Conservation (phyloP, 2,329 filamentous ascomycete genomes). For the Ophiocordyceps unilateralis region DNA sequence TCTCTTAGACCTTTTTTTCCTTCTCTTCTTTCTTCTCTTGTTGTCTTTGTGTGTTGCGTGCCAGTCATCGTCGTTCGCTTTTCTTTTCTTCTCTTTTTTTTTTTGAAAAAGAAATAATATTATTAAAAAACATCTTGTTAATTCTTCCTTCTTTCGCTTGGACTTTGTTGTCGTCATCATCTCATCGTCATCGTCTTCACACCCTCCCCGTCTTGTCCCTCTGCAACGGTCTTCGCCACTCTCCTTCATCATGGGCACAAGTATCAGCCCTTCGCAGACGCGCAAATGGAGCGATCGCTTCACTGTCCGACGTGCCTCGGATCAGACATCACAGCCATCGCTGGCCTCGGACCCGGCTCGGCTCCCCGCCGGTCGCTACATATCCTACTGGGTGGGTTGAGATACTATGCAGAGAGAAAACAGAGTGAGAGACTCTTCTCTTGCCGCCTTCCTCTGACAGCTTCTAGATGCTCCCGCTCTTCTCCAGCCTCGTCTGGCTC, state of each 20-base stretch:
- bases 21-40: neutral
- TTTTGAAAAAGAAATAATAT: too few relatives aligned
- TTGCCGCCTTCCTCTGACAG: neutral
- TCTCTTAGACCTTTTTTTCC: neutral
- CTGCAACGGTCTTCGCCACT: too few relatives aligned
- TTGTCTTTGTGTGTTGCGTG: too few relatives aligned
- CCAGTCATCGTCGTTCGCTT: too few relatives aligned
- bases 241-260: neutral
- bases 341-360: neutral
- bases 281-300: neutral
- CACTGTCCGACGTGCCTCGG: neutral
- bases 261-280: neutral
- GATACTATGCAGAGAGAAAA: too few relatives aligned
- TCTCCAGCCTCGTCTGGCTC: slow-evolving; percentile 49
- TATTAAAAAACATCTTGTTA: too few relatives aligned
- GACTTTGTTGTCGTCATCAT: too few relatives aligned
- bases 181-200: too few relatives aligned
- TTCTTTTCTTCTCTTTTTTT: neutral
- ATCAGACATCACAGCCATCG: neutral
- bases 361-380: slow-evolving; percentile 5
- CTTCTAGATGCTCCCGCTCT: slow-evolving; percentile 44
- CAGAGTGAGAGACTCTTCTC: too few relatives aligned
- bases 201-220: too few relatives aligned
- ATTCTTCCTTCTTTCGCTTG: too few relatives aligned
- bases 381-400: slow-evolving; percentile 25